Base-by-base conservation (phyloP, 768 basidiomycete genomes). In the Arthromyces matolae region DNA sequence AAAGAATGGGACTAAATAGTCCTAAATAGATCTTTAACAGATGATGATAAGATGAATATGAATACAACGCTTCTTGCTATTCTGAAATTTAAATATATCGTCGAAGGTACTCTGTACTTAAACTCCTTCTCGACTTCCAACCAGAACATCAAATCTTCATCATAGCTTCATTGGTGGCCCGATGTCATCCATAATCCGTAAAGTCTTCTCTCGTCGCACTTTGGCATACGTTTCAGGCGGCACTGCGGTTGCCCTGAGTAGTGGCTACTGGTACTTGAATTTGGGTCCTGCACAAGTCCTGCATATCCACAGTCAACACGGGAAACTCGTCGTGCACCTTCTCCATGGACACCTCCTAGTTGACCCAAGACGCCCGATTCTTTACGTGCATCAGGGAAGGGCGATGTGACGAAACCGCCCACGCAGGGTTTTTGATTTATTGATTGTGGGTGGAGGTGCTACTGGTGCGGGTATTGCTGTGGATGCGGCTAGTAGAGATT, bases 391-490 rank as follows among this genome's bases (percentile, higher is more conserved):
- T 76, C 79, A 0, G 70, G 67, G 10, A 49, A 55, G 3, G 54
- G 53, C 28, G 51, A 42, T 31, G 53, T 2, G 64, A 2, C 32
- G n/a, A 16, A n/a, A n/a, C n/a, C n/a, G 72, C 75, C 16, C 76
- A 81, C 12, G 78, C 79, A 42, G n/a, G n/a, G n/a, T n/a, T n/a
- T 89, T 89, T 53, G 92, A 94, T 65, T 58, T 93, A 23, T 68
- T 94, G 40, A 71, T 97, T 55, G 83, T 97, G 24, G 95, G 94
- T 22, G 94, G 95, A 31, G 95, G 95, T 16, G 95, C 95, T 4
- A 97, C 93, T 2, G 95, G 95, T 41, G 89, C 93, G 0, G 95
- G 96, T 33, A 86, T 93, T n/a, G 95, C 94, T 7, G 79, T 99
- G 10, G 95, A 98, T 65, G 95, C 95, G 36, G 93, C 89, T 5